These are phyloP conservation scores for slime mould (Dictyostelium discoideum) DNA, from an alignment of 78 protist species.

Conservation along the genomic window dicty_2.7 NC_007090.3:427501-428000, in stretches of 20 bases:
- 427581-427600: background rate
- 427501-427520: background rate
- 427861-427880: background rate
- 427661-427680: background rate
- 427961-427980: background rate
- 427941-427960: background rate
- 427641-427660: background rate
- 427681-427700: too few relatives aligned
- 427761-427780: background rate
- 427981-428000: background rate
- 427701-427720: too few relatives aligned
- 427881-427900: background rate
- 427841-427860: background rate
- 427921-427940: background rate
- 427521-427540: conserved; percentile 10
- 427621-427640: background rate
- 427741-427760: background rate
- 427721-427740: too few relatives aligned
- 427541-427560: background rate
- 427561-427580: background rate
- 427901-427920: background rate
- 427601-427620: background rate
- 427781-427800: background rate
- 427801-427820: background rate
- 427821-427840: background rate